Evolutionary conservation across 345 rosid species (phyloP).

Genomic region (Gossypium longicalyx): DNA sequence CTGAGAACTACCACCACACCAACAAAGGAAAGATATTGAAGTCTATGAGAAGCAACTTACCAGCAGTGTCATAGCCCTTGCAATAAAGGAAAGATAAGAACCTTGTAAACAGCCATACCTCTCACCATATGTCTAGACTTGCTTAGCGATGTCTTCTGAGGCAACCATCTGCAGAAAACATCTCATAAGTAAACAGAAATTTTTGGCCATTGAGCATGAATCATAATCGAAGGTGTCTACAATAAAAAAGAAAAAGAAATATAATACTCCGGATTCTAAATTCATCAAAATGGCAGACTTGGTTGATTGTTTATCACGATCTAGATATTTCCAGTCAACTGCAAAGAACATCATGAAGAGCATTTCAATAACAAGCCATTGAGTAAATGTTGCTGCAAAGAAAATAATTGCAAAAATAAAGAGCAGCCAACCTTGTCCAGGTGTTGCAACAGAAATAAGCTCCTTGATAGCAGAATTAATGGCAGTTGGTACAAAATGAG

Average conservation of each 20-base stretch:
- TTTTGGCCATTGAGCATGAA: neutral
- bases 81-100: neutral
- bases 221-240: neutral
- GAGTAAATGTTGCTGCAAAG: constrained; percentile 6
- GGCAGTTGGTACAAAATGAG: constrained; percentile 62
- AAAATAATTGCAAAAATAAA: constrained; percentile 6
- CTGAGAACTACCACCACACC: constrained; percentile 54
- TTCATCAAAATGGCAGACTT: constrained; percentile 84
- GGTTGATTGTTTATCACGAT: constrained; percentile 69
- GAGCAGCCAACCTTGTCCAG: constrained; percentile 49
- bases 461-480: constrained; percentile 66
- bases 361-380: constrained; percentile 8
- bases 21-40: neutral
- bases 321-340: constrained; percentile 65
- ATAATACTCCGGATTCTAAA: constrained; percentile 70
- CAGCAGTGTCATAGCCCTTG: neutral
- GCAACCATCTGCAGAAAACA: constrained; percentile 43
- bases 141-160: constrained; percentile 78
- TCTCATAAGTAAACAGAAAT: neutral
- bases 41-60: neutral
- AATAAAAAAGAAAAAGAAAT: constrained; percentile 4
- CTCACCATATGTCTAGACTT: constrained; percentile 73
- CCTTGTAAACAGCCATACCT: constrained; percentile 42
- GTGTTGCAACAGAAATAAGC: constrained; percentile 61
- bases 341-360: constrained; percentile 15